phyloP scores from a whole-genome alignment of 371 early-diverging fungal genomes.

The Coemansia sp. region DNA sequence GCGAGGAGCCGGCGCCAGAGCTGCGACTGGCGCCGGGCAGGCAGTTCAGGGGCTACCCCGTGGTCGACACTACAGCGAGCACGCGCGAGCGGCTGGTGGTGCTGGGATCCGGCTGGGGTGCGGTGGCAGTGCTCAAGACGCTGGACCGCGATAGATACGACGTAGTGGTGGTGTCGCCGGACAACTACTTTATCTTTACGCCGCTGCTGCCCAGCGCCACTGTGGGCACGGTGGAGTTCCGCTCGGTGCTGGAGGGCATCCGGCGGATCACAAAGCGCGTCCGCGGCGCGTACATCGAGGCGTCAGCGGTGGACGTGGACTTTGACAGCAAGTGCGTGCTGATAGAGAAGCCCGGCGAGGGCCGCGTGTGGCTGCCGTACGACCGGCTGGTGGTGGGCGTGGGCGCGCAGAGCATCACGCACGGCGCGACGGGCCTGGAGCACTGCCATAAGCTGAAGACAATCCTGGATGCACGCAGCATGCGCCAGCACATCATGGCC shows the following conservation, averaged over 20 bases:
- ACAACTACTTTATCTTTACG: slow-evolving; percentile 86
- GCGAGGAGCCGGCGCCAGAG: slow-evolving; percentile 32
- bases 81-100: slow-evolving; percentile 62
- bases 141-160: slow-evolving; percentile 72
- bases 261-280: slow-evolving; percentile 65
- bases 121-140: slow-evolving; percentile 60
- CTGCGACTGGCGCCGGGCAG: slow-evolving; percentile 17
- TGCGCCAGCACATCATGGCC: slow-evolving; percentile 69
- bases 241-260: slow-evolving; percentile 76
- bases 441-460: slow-evolving; percentile 73
- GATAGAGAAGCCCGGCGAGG: slow-evolving; percentile 51
- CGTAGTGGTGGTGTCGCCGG: slow-evolving; percentile 71
- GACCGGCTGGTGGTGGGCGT: slow-evolving; percentile 78
- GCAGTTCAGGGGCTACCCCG: slow-evolving; percentile 22
- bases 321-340: slow-evolving; percentile 62
- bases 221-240: slow-evolving; percentile 83
- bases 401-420: slow-evolving; percentile 82
- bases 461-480: slow-evolving; percentile 69
- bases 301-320: slow-evolving; percentile 66
- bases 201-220: slow-evolving; percentile 76
- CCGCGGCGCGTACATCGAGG: slow-evolving; percentile 61
- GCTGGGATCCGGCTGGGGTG: slow-evolving; percentile 78
- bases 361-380: slow-evolving; percentile 61
- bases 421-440: slow-evolving; percentile 80
- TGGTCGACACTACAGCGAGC: slow-evolving; percentile 14